These are phyloP conservation scores for Phytopythium mirpurense DNA, from an alignment of 352 stramenopile genomes.

Conservation along the genomic window DNA sequence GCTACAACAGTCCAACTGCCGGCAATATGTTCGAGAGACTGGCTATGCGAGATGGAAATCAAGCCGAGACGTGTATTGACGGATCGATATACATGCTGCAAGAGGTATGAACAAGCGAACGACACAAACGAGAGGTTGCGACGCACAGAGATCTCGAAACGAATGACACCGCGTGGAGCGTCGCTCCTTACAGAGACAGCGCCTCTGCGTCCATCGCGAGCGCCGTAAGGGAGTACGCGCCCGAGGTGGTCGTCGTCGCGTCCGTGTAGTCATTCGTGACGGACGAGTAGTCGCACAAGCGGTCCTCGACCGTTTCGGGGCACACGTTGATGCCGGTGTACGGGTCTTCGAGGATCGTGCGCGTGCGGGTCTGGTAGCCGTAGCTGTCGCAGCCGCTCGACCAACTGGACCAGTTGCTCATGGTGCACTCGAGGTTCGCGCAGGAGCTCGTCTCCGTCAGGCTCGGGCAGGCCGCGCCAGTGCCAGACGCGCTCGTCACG, in stretches of 20 bases:
- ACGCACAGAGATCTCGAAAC: too few relatives aligned
- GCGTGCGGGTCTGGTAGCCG: conserved; percentile 31
- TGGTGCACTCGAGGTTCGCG: conserved; percentile 33
- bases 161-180: too few relatives aligned
- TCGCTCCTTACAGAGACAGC: conserved; percentile 10
- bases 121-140: too few relatives aligned
- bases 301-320: conserved; percentile 14
- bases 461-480: conserved; percentile 27
- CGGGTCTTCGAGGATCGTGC: conserved; percentile 26
- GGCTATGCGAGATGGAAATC: too few relatives aligned
- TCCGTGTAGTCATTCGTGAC: conserved; percentile 22
- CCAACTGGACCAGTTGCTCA: conserved; percentile 44
- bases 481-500: conserved; percentile 26
- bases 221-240: conserved; percentile 7
- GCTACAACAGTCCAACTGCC: too few relatives aligned
- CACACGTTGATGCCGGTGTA: conserved; percentile 29
- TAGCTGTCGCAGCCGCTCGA: conserved; percentile 40
- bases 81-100: background rate
- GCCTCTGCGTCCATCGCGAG: conserved; percentile 19
- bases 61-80: too few relatives aligned
- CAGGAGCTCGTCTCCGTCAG: conserved; percentile 34
- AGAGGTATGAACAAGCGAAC: too few relatives aligned
- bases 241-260: background rate
- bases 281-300: conserved; percentile 34
- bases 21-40: too few relatives aligned